Evolutionary conservation across 2,329 filamentous ascomycete species (phyloP), one percentile per base, ranked within the genome.

Genomic region (Penicillium sp.): DNA sequence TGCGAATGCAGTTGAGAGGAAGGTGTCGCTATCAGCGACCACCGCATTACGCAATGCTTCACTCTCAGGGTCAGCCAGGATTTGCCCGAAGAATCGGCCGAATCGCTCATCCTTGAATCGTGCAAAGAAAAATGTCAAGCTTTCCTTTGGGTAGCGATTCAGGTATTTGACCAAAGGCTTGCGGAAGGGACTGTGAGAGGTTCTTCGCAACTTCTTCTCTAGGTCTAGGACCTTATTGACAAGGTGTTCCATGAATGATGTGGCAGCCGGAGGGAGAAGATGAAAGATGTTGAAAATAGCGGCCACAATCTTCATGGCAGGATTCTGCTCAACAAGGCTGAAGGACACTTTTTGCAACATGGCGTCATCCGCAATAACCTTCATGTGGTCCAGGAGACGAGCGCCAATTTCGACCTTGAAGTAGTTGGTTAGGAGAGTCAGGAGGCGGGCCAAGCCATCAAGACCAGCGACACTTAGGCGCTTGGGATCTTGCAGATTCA

Each of bases 321-420:
- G 84, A 65, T 95, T 90, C 70, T 98, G 93, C 73, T 99, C 96
- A 57, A 98, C 91, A 64, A 97, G 88, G 1, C 89, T 93, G 74
- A 99, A 99, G 0, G 93, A 97, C 1, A 95, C 90, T 68, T 93
- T 91, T 72, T 98, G 93, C 63, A 98, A 79, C 14, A 86, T 84
- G 51, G 81, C 83, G 3, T 90, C 84, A 57, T 97, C 92, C 1
- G 93, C 93, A 62, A 99, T 92, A 11, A 88, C 85, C 70, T 93
- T 93, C 75, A 97, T 89, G 68, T 99, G 95, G 62, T 98, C 93
- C 10, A 99, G 81, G n/a, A 99, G 78, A 24, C 95, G 86, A 22
- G 91, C 86, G 7, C 95, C 96, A 53, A 99, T 99, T 72, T 99
- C 95, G 1, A 98, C 93, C 76, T 99, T 99, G 77, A 99, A 99